Evolutionary conservation across 139 green algal species (phyloP).

Genomic region (Auxenochlorella protothecoides): DNA sequence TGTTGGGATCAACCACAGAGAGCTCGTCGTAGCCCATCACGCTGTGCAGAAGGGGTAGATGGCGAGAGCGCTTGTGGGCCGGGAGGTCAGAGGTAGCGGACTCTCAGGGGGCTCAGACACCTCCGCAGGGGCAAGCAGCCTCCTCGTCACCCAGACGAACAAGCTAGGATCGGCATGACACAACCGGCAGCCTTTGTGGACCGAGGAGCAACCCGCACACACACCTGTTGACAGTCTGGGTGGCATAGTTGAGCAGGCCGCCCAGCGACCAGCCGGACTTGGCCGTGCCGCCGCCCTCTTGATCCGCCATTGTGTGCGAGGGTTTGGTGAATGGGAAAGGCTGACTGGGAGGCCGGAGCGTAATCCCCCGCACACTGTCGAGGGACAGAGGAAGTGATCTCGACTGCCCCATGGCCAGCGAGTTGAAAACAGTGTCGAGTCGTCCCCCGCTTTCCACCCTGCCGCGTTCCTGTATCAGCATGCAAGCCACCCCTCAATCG

Average conservation of each 20-base stretch:
- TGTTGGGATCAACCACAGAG: slow-evolving; percentile 43
- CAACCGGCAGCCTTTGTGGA: background rate
- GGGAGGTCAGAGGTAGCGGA: background rate
- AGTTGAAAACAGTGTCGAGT: too few relatives aligned
- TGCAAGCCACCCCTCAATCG: too few relatives aligned
- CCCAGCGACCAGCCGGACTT: slow-evolving; percentile 7
- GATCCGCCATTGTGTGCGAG: too few relatives aligned
- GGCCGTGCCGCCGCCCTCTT: too few relatives aligned
- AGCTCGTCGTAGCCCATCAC: slow-evolving; percentile 48
- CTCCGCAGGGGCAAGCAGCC: background rate
- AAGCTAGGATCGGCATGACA: background rate
- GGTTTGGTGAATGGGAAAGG: too few relatives aligned
- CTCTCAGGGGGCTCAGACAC: background rate
- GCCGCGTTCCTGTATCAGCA: too few relatives aligned
- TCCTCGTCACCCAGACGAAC: background rate
- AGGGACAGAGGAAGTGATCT: too few relatives aligned
- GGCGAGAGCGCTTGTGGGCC: background rate
- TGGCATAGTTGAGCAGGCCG: slow-evolving; percentile 18
- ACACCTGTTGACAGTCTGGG: slow-evolving; percentile 28
- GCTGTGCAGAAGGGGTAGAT: slow-evolving; percentile 17
- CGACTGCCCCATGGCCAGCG: too few relatives aligned
- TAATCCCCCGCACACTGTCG: too few relatives aligned
- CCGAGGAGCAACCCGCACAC: background rate
- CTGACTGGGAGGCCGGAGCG: too few relatives aligned
- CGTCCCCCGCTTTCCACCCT: too few relatives aligned